Evolutionary conservation across 2,329 filamentous ascomycete species (phyloP).

Genomic region (Myriosclerotinia scirpicola): DNA sequence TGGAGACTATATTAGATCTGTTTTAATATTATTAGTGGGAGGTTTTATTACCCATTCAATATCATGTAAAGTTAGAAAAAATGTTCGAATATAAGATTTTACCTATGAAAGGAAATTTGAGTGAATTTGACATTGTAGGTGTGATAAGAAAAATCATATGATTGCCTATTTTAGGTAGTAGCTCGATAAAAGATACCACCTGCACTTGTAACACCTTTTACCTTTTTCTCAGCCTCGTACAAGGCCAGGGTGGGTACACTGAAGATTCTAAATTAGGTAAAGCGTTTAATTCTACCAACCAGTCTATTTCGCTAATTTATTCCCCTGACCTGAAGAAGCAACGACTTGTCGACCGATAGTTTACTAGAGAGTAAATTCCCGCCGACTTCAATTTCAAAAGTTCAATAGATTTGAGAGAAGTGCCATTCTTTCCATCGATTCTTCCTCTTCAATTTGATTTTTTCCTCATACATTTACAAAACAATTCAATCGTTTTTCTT

Average conservation of each 20-base stretch:
- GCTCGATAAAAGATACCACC: too few species aligned
- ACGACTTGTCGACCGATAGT: constrained; percentile 34
- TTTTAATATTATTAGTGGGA: too few species aligned
- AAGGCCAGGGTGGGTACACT: background rate
- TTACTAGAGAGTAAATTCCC: constrained; percentile 28
- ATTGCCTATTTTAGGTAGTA: too few species aligned
- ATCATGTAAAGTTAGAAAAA: too few species aligned
- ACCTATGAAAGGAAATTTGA: too few species aligned
- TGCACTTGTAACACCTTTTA: too few species aligned
- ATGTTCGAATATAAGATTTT: too few species aligned
- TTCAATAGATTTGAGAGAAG: constrained; percentile 9
- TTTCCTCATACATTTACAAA: background rate
- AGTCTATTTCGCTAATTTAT: constrained; percentile 32
- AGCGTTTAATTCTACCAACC: constrained; percentile 14
- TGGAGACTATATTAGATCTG: background rate
- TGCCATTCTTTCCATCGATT: constrained; percentile 16
- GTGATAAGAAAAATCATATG: background rate
- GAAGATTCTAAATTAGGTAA: constrained; percentile 19
- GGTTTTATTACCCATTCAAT: too few species aligned
- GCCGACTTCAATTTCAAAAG: constrained; percentile 26
- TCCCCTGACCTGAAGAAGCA: constrained; percentile 35
- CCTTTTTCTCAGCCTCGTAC: constrained; percentile 22
- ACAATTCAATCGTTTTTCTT: constrained; percentile 6
- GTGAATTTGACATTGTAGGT: too few species aligned
- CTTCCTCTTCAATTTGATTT: constrained; percentile 7